Evolutionary conservation across 768 basidiomycete genomes (phyloP).

Genomic region (Lyophyllum shimeji): DNA sequence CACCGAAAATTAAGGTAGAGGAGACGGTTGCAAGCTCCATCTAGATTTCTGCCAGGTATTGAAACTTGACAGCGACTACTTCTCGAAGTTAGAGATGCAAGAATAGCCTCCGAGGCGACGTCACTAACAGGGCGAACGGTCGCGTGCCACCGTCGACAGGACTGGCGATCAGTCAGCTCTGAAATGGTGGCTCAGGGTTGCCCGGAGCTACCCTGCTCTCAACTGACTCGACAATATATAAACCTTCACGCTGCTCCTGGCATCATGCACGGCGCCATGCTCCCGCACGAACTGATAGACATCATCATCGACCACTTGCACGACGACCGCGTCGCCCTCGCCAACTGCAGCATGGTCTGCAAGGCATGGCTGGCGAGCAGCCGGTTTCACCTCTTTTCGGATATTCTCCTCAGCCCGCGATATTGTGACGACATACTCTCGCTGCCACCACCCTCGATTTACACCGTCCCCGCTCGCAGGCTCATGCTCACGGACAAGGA

Average conservation of each 20-base stretch:
- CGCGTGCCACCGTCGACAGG: neutral
- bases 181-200: neutral
- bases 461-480: conserved; percentile 6
- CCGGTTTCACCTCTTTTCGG: conserved; percentile 13
- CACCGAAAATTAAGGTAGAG: too few relatives aligned
- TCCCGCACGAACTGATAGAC: conserved; percentile 19
- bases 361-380: conserved; percentile 17
- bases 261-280: neutral
- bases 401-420: conserved; percentile 1
- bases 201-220: neutral
- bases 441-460: conserved; percentile 3
- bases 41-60: too few relatives aligned
- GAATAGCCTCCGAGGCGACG: too few relatives aligned
- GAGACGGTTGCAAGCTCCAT: too few relatives aligned
- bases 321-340: conserved; percentile 12
- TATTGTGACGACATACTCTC: conserved; percentile 6
- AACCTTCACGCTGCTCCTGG: neutral
- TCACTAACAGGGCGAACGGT: neutral
- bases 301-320: conserved; percentile 21
- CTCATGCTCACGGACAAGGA: conserved; percentile 7
- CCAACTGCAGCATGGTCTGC: conserved; percentile 13
- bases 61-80: too few relatives aligned
- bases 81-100: too few relatives aligned
- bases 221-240: neutral
- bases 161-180: neutral